A percentile compares a stretch with the other conserved stretches of the same genome.
Conservation (phyloP, 2,329 filamentous ascomycete species). For the Fusarium nygamai region DNA sequence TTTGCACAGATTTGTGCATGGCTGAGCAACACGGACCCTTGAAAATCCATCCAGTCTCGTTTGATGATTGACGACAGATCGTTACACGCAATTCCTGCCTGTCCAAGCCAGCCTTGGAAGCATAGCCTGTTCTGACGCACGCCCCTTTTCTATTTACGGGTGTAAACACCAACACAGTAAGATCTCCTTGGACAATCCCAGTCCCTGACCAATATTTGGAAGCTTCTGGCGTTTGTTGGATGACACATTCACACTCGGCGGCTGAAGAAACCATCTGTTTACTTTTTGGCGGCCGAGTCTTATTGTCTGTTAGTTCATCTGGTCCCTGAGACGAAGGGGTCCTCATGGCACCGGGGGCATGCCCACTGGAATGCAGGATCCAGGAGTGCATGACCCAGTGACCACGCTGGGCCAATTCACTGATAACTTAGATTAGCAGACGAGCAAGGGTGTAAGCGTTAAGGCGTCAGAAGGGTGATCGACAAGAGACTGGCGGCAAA, state of each 20-base stretch:
- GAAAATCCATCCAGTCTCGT: conserved; percentile 23
- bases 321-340: conserved; percentile 27
- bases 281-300: not conserved
- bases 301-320: conserved; percentile 8
- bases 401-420: conserved; percentile 15
- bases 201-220: conserved; percentile 9
- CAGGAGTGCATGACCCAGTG: conserved; percentile 41
- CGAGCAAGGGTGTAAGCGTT: conserved; percentile 19
- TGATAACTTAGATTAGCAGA: conserved; percentile 34
- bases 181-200: conserved; percentile 4
- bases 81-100: conserved; percentile 18
- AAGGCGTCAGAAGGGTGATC: conserved; percentile 23
- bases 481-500: conserved; percentile 32
- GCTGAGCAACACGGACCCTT: conserved; percentile 20
- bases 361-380: conserved; percentile 41
- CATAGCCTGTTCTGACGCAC: conserved; percentile 32
- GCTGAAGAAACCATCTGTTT: conserved; percentile 28
- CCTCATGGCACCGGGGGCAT: not conserved
- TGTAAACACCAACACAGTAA: conserved; percentile 12
- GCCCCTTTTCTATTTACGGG: conserved; percentile 35
- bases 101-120: conserved; percentile 14
- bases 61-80: conserved; percentile 18
- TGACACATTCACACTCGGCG: not conserved
- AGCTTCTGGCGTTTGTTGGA: conserved; percentile 26
- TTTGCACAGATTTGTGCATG: conserved; percentile 31